These are phyloP conservation scores for Epichloe gansuensis DNA, from an alignment of 2,329 filamentous ascomycete genomes.

Conservation along the genomic window DNA sequence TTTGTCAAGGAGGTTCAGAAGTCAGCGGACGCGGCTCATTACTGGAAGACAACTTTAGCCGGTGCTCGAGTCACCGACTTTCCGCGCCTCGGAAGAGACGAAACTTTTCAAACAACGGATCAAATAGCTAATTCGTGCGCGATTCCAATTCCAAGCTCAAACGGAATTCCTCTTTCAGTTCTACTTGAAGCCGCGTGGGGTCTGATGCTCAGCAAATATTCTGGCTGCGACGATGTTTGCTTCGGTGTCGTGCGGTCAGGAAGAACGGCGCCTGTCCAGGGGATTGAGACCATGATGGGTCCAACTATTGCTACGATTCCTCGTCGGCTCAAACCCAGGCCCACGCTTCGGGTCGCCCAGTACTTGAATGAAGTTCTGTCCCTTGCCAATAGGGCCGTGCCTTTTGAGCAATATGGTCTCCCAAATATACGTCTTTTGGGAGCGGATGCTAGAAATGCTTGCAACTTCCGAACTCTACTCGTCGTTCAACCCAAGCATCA, in stretches of 20 bases:
- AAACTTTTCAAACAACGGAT: not conserved
- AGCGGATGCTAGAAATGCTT: conserved; percentile 9
- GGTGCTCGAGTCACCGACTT: not conserved
- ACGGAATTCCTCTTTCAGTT: conserved; percentile 5
- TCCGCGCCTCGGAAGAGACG: not conserved
- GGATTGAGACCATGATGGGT: conserved; percentile 15
- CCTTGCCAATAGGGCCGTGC: conserved; percentile 1
- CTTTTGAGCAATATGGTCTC: conserved; percentile 12
- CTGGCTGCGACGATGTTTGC: conserved; percentile 10
- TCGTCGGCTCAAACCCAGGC: conserved; percentile 10
- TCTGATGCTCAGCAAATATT: conserved; percentile 11
- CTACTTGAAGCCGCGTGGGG: conserved; percentile 15
- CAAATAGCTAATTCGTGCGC: not conserved
- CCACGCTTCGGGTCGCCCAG: conserved; percentile 5
- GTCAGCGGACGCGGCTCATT: not conserved
- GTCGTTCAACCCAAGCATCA: conserved; percentile 12
- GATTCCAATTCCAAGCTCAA: not conserved
- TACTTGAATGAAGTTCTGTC: conserved; percentile 9
- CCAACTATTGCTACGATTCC: conserved; percentile 20
- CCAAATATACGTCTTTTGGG: conserved; percentile 10
- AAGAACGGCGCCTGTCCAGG: conserved; percentile 14
- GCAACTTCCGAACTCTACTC: conserved; percentile 16
- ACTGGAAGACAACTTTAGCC: not conserved
- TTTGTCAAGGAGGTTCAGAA: not conserved
- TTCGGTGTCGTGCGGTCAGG: conserved; percentile 18